Base-by-base conservation (phyloP, 495 filamentous ascomycete species). In the Endocarpon pusillum region DNA sequence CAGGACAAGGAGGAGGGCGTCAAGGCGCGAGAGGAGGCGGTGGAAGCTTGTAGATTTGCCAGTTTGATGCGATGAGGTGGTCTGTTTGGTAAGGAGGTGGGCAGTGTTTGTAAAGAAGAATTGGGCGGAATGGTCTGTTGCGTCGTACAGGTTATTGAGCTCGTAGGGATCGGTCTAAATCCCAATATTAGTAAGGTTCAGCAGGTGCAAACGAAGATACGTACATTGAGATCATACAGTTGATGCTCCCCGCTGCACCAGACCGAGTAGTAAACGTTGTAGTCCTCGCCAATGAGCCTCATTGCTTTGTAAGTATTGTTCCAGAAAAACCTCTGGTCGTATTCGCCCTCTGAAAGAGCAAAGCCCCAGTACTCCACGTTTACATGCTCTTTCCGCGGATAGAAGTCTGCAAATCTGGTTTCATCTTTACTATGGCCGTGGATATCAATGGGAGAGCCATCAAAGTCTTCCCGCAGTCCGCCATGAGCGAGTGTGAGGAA, bases 221-320 rank as follows among this genome's bases (percentile, higher is more conserved):
- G 32, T 33, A 67, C 66, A 33, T 51, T 63, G 3, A 77, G 46
- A 33, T 79, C 71, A 34, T 78, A 76, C 2, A 79, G 51, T 41
- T 78, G 72, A 29, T 71, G 66, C 44, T 76, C 71, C 30, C 68
- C 66, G 25, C 49, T 74, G 41, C 75, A 78, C 68, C 71, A 78
- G 0, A 78, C 71, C 0, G 73, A 63, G 33, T 78, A 79, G 36
- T 71, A 71, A 1, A 77, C 46, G 35, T 68, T 62, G 37, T 76
- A 74, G 4, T 42, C 53, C 3, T 61, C 42, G 3, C 67, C 56
- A 11, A 71, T 48, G 11, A 78, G 51, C 17, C 73, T 64, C 37
- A 71, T 42, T 2, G 69, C 67, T 46, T 78, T 78, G 53, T 78
- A 80, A 0, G 71, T 75, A 37, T 75, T 77, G 37, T 73, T 73